Percentiles rank a stretch among this genome's conserved stretches.
Evolutionary conservation across 1,139 yeast species (phyloP).

Genomic region (Sugiyamaella sp.): DNA sequence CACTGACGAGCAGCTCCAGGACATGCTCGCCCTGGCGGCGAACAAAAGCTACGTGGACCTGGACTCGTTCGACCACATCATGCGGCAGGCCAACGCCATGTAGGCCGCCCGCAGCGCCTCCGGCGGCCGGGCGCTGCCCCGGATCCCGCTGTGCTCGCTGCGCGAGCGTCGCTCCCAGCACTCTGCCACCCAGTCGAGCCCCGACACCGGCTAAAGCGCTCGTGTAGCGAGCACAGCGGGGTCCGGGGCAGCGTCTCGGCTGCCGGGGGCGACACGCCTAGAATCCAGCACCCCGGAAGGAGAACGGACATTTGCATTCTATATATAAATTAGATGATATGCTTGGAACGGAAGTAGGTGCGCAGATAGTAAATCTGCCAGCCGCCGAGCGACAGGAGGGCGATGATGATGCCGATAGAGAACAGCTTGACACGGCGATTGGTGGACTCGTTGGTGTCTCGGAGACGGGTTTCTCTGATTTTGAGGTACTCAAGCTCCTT

Average conservation of each 20-base stretch:
- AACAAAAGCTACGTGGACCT: constrained; percentile 28
- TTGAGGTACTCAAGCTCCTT: constrained; percentile 80
- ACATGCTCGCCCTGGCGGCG: constrained; percentile 39
- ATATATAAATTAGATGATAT: constrained; percentile 63
- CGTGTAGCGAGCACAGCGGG: background rate
- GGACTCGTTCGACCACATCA: constrained; percentile 30
- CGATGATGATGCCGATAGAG: constrained; percentile 65
- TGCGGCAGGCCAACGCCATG: constrained; percentile 29
- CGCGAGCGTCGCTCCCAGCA: background rate
- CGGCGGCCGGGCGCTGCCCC: background rate
- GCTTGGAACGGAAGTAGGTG: constrained; percentile 92
- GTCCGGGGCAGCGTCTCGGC: constrained; percentile 14
- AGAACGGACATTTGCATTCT: constrained; percentile 13
- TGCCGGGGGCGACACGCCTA: constrained; percentile 9
- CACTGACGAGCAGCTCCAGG: constrained; percentile 37
- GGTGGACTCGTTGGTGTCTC: constrained; percentile 97
- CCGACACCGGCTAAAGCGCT: no score
- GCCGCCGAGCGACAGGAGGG: constrained; percentile 76
- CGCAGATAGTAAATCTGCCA: constrained; percentile 94
- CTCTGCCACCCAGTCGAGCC: no score
- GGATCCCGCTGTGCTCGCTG: no score
- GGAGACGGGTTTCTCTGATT: constrained; percentile 83
- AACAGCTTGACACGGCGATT: constrained; percentile 80
- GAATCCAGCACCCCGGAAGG: background rate
- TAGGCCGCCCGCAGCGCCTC: background rate